Evolutionary conservation across 495 filamentous ascomycete genomes (phyloP), one percentile per base, ranked within the genome.

Genomic region (Hypoxylon perforatum): DNA sequence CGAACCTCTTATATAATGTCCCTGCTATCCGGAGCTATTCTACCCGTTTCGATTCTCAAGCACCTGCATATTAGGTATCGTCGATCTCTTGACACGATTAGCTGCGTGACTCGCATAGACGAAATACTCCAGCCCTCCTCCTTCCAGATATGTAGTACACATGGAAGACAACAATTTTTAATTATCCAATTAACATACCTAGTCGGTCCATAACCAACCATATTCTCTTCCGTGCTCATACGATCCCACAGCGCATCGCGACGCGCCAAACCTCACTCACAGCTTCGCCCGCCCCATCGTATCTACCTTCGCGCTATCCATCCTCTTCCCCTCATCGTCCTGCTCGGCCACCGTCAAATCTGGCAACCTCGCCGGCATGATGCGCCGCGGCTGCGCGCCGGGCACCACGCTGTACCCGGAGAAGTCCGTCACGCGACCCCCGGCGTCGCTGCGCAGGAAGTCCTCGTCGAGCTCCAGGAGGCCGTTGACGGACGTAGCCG

Each of bases 381-480:
- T 95, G 39, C 92, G 78, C 21, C 92, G 76, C 0, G 92, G 92
- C 0, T 39, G 73, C 0, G 85, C 69, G 0, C 91, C 92, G 0
- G 84, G 79, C 0, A 95, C 81, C 0, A 94, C 76, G 3, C 84
- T 82, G 72, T 96, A 96, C 61, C 86, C 84, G 0, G 85, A 85
- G 72, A 96, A 95, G 74, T 96, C 90, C 0, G 79, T 81, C 4
- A 94, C 79, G 1, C 87, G 86, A 0, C 55, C 65, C n/a, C 49
- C 67, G n/a, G 66, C 79, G 46, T 88, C 76, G 22, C 84, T 77
- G 19, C 91, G 81, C 23, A 96, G 81, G 66, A 93, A 94, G 72
- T 96, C 92, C 71, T 96, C 92, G 64, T 96, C 92, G 1, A 93
- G 85, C 36, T 87, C 81, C 4, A 94, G 76, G 8, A 86, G 77